Base-by-base conservation (phyloP, 106 monocot species). In the Vanilla planifolia region DNA sequence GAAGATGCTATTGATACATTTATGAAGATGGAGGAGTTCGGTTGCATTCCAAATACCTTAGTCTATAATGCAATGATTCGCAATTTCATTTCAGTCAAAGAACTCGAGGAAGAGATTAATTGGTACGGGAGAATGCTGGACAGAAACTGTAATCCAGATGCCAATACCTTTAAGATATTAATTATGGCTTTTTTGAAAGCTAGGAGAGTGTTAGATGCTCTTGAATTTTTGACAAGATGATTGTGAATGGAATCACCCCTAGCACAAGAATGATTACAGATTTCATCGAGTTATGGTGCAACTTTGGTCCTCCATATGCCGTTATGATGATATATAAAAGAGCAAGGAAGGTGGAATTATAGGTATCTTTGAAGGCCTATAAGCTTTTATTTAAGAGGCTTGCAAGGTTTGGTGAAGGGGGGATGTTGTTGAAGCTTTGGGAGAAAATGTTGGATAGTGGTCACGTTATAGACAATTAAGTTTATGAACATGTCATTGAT, bases 401-500 rank as follows among this genome's bases (percentile, higher is more conserved):
- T 28, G 76, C 37, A 9, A 37, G 37, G 9, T 37, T 37, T 37
- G 37, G 37, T 9, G 9, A 37, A 37, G 37, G 37, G 4, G 37
- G 37, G 37, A 37, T 37, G 37, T 9, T 37, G 37, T 37, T 37
- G 37, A 37, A 5, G 37, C 37, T 37, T 37, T 37, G 37, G 37
- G 37, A 37, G 9, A 9, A 9, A 9, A 9, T 37, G 9, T 37
- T 37, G 6, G 37, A 9, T 9, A 9, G 6, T 9, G 37, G 37
- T 37, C 61, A 79, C 75, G 37, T 48, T 35, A 79, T 84, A 51
- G 91, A 98, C 66, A 74, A 70, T 28, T 87, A 98, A 68, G 72
- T 88, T 60, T 98, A 98, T 68, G 96, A 84, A 44, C 79, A 82
- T 68, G 81, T 98, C 33, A 65, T 98, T 30, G 73, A 85, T 60